Evolutionary conservation across 495 filamentous ascomycete species (phyloP).

Genomic region (Cercophora scortea): DNA sequence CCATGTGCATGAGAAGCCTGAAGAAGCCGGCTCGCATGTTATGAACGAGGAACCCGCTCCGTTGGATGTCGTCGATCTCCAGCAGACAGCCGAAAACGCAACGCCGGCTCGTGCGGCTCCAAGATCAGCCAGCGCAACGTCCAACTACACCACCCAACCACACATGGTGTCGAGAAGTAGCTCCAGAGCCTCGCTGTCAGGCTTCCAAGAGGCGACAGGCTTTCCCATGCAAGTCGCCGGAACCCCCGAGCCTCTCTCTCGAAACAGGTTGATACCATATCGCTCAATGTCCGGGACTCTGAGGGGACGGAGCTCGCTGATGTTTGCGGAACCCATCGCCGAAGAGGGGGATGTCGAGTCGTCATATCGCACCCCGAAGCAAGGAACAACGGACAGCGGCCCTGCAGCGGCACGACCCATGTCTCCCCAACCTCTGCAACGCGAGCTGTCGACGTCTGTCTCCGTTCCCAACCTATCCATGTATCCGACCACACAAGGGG

Average conservation of each 20-base stretch:
- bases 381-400: background rate
- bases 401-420: background rate
- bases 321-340: slow-evolving; percentile 28
- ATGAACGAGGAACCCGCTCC: slow-evolving; percentile 48
- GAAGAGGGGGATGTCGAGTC: slow-evolving; percentile 23
- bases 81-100: slow-evolving; percentile 57
- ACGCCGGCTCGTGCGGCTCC: slow-evolving; percentile 27
- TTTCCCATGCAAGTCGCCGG: background rate
- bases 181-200: slow-evolving; percentile 11
- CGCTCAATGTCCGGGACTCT: slow-evolving; percentile 15
- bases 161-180: slow-evolving; percentile 11
- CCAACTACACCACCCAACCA: slow-evolving; percentile 12
- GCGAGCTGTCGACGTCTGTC: slow-evolving; percentile 4
- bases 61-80: slow-evolving; percentile 57
- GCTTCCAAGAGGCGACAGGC: slow-evolving; percentile 10
- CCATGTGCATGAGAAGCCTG: slow-evolving; percentile 25
- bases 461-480: slow-evolving; percentile 10
- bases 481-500: slow-evolving; percentile 18
- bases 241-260: slow-evolving; percentile 12
- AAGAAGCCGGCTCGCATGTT: slow-evolving; percentile 5
- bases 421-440: background rate
- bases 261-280: slow-evolving; percentile 2
- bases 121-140: slow-evolving; percentile 25
- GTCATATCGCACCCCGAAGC: background rate
- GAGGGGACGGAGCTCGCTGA: slow-evolving; percentile 7